Conservation (phyloP, 306 rosid genomes). For the Prosopis cineraria region DNA sequence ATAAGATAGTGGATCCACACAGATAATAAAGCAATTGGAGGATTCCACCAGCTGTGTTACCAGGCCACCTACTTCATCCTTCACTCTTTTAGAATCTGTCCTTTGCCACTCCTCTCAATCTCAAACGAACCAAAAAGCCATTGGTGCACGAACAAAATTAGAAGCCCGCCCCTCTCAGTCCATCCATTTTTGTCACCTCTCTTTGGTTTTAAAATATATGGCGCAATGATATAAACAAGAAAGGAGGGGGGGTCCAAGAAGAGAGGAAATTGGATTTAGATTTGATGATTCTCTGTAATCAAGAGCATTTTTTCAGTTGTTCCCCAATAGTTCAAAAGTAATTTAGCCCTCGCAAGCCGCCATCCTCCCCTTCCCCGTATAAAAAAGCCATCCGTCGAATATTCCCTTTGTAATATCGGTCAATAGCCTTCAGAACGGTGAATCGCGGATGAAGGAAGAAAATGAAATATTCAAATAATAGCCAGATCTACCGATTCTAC, state of each 20-base stretch:
- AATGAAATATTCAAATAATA: neutral
- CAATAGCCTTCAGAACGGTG: neutral
- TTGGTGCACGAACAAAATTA: no score
- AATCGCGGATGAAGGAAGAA: neutral
- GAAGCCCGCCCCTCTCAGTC: no score
- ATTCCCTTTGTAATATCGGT: neutral
- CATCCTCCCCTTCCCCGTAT: neutral
- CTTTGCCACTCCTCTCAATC: neutral
- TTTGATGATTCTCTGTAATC: neutral
- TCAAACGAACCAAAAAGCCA: neutral
- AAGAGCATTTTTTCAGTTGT: neutral
- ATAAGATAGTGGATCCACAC: no score
- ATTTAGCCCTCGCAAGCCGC: neutral
- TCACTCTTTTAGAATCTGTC: no score
- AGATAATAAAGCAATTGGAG: neutral
- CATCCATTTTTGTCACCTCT: no score
- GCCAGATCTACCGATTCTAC: slow-evolving; percentile 33
- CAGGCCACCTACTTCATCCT: neutral
- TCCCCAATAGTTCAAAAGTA: neutral
- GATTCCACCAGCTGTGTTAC: neutral
- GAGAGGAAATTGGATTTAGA: neutral
- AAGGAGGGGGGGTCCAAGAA: neutral
- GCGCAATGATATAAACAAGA: neutral
- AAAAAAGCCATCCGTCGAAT: neutral
- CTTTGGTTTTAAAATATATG: no score